Conservation (phyloP, 768 basidiomycete species). For the Termitomyces sp. region DNA sequence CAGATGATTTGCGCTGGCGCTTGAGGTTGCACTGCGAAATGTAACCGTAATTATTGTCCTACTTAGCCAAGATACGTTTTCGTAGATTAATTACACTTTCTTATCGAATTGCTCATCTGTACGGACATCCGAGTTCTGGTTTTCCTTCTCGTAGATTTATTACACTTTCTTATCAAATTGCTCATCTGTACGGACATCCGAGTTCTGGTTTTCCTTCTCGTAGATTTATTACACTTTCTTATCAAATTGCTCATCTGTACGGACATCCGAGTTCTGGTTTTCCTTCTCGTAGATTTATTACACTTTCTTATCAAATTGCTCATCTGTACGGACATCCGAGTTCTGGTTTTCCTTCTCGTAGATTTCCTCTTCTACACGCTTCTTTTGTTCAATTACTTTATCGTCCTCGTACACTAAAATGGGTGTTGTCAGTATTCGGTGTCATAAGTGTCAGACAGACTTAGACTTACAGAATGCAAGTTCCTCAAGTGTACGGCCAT, state of each 20-base stretch:
- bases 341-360: slow-evolving; percentile 11
- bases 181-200: neutral
- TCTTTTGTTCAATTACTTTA: slow-evolving; percentile 32
- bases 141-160: slow-evolving; percentile 9
- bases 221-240: slow-evolving; percentile 1
- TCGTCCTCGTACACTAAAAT: slow-evolving; percentile 37
- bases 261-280: neutral
- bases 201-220: slow-evolving; percentile 7
- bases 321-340: neutral
- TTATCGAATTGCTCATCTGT: neutral
- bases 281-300: slow-evolving; percentile 10
- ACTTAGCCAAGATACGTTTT: too few relatives aligned
- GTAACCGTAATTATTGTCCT: too few relatives aligned
- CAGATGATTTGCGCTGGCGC: neutral
- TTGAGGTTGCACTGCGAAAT: too few relatives aligned
- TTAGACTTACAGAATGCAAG: slow-evolving; percentile 48
- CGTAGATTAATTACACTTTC: neutral
- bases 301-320: neutral
- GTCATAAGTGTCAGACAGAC: too few relatives aligned
- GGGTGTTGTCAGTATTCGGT: neutral
- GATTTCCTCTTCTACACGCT: slow-evolving; percentile 35
- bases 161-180: neutral
- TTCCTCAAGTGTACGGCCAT: slow-evolving; percentile 48
- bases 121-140: neutral
- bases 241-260: neutral